phyloP scores from a whole-genome alignment of 768 basidiomycete genomes.

The Leccinum imitatum region DNA sequence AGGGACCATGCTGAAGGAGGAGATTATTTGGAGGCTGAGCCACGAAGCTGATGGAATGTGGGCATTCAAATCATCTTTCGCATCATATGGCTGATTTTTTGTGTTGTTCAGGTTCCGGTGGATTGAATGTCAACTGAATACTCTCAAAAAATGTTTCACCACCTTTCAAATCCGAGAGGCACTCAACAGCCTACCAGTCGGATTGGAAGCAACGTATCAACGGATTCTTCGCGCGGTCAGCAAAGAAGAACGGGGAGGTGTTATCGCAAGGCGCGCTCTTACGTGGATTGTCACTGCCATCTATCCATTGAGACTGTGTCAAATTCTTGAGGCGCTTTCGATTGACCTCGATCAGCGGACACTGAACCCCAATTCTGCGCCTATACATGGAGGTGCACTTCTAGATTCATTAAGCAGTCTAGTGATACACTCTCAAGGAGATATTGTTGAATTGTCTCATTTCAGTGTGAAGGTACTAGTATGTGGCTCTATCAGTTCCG shows the following conservation, averaged over 20 bases:
- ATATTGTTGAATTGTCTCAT: neutral
- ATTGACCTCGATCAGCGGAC: neutral
- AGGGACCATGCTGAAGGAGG: neutral
- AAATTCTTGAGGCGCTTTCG: neutral
- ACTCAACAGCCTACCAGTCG: neutral
- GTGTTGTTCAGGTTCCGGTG: neutral
- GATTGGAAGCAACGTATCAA: neutral
- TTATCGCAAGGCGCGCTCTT: neutral
- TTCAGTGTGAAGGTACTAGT: neutral
- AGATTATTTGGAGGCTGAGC: neutral
- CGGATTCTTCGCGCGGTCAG: neutral
- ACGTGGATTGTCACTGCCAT: neutral
- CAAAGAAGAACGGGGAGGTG: neutral
- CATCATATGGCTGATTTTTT: neutral
- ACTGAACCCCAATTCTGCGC: neutral
- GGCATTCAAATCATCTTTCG: neutral
- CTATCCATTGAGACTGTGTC: neutral
- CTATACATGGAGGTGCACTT: neutral
- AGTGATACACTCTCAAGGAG: neutral
- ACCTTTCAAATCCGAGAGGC: neutral
- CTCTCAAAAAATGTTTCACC: neutral
- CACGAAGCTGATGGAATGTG: slow-evolving; percentile 13
- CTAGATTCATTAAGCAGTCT: neutral
- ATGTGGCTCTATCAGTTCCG: neutral
- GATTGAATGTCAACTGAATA: neutral